A percentile compares a stretch with the other conserved stretches of the same genome.
These are phyloP conservation scores for Blastocystis sp. DNA, from an alignment of 352 stramenopile genomes.

Conservation along the genomic window DNA sequence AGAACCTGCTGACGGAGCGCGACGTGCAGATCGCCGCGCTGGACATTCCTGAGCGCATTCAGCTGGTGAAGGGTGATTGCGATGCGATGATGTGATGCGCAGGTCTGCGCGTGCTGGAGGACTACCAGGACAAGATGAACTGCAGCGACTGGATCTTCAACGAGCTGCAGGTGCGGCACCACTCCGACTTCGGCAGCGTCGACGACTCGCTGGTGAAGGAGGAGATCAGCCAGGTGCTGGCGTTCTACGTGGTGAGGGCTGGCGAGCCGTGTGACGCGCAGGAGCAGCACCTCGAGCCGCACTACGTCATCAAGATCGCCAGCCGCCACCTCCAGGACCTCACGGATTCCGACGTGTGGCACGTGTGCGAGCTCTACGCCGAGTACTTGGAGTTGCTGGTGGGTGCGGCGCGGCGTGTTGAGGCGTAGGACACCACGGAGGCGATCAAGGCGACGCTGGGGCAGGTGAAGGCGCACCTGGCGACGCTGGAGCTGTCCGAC, in stretches of 20 bases:
- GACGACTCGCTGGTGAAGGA: slow-evolving; percentile 32
- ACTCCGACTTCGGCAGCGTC: not conserved
- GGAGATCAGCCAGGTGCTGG: slow-evolving; percentile 16
- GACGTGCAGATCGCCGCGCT: slow-evolving; percentile 35
- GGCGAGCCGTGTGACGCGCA: not conserved
- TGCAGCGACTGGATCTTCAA: slow-evolving; percentile 49
- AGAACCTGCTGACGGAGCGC: slow-evolving; percentile 54
- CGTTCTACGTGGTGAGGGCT: slow-evolving; percentile 1
- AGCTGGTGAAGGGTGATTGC: not conserved
- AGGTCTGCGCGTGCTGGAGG: slow-evolving; percentile 31
- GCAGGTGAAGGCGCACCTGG: not conserved
- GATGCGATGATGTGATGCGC: not conserved
- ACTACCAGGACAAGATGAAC: slow-evolving; percentile 11
- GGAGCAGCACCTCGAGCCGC: slow-evolving; percentile 55
- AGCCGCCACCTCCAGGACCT: slow-evolving; percentile 7
- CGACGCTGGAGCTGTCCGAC: slow-evolving; percentile 33
- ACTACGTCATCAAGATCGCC: slow-evolving; percentile 51
- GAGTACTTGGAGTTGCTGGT: slow-evolving; percentile 49
- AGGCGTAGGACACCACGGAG: slow-evolving; percentile 1
- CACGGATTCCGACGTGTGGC: slow-evolving; percentile 19
- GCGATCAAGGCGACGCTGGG: not conserved
- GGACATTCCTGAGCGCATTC: slow-evolving; percentile 58
- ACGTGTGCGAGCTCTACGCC: slow-evolving; percentile 32
- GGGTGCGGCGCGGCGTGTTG: not conserved
- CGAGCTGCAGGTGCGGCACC: slow-evolving; percentile 8